Percentiles rank a stretch among this genome's conserved stretches.
Evolutionary conservation across 176 grass and related monocot species (phyloP).

Genomic region (Phragmites australis): DNA sequence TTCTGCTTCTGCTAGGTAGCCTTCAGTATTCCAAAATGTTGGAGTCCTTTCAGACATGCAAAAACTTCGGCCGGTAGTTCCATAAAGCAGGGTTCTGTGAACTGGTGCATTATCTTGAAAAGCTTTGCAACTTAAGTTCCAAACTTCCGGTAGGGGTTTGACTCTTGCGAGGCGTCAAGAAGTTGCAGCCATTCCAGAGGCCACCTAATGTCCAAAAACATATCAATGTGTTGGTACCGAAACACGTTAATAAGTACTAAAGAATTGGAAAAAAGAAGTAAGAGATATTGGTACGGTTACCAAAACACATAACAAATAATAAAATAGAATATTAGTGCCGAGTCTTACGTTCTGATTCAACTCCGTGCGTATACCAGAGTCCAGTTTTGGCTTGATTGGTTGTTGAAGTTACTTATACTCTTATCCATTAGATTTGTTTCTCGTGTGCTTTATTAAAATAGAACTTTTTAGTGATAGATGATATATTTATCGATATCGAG

Average conservation of each 20-base stretch:
- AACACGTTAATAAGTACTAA: background rate
- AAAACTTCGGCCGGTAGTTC: background rate
- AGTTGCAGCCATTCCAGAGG: no score
- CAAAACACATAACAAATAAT: background rate
- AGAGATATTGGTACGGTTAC: background rate
- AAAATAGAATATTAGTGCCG: background rate
- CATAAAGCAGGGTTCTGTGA: background rate
- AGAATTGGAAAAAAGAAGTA: background rate
- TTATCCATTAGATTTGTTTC: no score
- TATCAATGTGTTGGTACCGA: background rate
- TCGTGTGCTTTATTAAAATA: no score
- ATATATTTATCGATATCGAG: no score
- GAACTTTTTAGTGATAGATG: no score
- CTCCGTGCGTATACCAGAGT: no score
- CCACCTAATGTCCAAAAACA: no score
- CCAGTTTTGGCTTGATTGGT: no score
- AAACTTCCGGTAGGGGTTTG: background rate
- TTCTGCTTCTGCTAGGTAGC: background rate
- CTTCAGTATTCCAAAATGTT: background rate
- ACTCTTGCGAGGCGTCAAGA: background rate
- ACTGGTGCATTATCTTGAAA: background rate
- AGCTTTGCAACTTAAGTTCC: background rate
- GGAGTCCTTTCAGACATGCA: conserved; percentile 3
- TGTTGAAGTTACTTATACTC: no score
- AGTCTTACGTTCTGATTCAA: background rate